Evolutionary conservation across 192 early-diverging fungal species (phyloP).

Genomic region (Bifiguratus adelaidae): DNA sequence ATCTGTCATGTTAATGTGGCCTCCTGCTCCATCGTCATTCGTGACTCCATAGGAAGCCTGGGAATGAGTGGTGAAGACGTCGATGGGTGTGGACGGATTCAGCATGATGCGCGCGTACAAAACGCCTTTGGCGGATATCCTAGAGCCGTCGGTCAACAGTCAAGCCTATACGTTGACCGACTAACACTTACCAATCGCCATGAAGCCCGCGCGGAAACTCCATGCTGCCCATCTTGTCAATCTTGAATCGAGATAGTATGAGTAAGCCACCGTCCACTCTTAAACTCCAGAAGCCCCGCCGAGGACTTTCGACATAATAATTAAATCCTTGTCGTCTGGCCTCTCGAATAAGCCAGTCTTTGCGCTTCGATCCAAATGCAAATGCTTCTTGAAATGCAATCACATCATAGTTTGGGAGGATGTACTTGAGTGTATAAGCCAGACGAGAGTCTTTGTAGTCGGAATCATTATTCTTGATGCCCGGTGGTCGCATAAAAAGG

Average conservation of each 20-base stretch:
- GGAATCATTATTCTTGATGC: conserved; percentile 55
- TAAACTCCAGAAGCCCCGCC: conserved; percentile 46
- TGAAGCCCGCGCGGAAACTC: conserved; percentile 56
- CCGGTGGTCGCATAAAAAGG: conserved; percentile 63
- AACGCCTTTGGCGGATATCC: conserved; percentile 63
- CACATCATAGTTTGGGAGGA: conserved; percentile 67
- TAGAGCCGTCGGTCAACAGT: conserved; percentile 6
- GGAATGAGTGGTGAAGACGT: conserved; percentile 77
- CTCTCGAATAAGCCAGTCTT: conserved; percentile 36
- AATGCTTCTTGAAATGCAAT: conserved; percentile 78
- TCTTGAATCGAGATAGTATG: conserved; percentile 62
- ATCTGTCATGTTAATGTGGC: conserved; percentile 24
- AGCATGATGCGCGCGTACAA: conserved; percentile 64
- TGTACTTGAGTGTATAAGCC: conserved; percentile 50
- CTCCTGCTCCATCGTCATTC: no score
- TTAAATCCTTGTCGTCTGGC: conserved; percentile 60
- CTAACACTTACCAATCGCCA: conserved; percentile 56
- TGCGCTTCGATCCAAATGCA: conserved; percentile 56
- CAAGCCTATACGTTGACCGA: neutral
- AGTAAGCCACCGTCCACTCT: conserved; percentile 70
- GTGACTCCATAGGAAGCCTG: conserved; percentile 62
- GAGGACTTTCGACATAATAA: conserved; percentile 46
- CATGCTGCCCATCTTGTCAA: conserved; percentile 41
- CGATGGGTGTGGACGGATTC: conserved; percentile 29
- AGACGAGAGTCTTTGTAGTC: conserved; percentile 78